A percentile compares a stretch with the other conserved stretches of the same genome.
These are phyloP conservation scores for Borovskyia barvae DNA, from an alignment of 208 protist genomes.

Conservation along the genomic window DNA sequence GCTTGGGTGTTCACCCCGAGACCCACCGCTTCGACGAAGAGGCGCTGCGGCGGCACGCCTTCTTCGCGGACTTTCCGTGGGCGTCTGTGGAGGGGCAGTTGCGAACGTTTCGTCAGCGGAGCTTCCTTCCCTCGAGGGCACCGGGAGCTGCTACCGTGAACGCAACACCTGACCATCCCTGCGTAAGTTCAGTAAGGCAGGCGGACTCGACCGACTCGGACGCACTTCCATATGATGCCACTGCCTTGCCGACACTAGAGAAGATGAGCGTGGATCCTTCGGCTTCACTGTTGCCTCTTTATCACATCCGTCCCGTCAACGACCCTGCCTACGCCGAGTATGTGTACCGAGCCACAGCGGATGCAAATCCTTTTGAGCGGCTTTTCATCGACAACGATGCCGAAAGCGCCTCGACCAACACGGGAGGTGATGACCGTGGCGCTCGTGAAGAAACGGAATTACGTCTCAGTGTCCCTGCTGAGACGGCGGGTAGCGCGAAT, in stretches of 20 bases:
- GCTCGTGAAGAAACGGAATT: background rate
- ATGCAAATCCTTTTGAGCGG: slow-evolving; percentile 81
- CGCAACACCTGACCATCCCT: too few species aligned
- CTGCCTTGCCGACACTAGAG: background rate
- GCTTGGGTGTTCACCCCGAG: slow-evolving; percentile 62
- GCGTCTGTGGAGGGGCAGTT: slow-evolving; percentile 50
- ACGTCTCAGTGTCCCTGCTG: background rate
- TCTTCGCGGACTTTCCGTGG: slow-evolving; percentile 82
- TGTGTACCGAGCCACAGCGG: slow-evolving; percentile 71
- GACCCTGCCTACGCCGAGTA: slow-evolving; percentile 73
- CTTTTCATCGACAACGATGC: slow-evolving; percentile 18
- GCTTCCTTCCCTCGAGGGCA: slow-evolving; percentile 16
- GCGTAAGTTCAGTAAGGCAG: too few species aligned
- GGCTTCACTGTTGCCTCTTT: slow-evolving; percentile 44
- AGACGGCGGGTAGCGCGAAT: background rate
- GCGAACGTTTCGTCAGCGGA: slow-evolving; percentile 25
- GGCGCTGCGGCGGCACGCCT: slow-evolving; percentile 52
- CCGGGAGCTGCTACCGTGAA: background rate
- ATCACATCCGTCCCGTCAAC: slow-evolving; percentile 59
- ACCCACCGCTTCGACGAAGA: slow-evolving; percentile 56
- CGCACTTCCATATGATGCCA: too few species aligned
- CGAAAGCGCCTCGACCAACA: background rate
- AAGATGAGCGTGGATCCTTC: slow-evolving; percentile 35
- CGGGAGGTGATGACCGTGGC: background rate
- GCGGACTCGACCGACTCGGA: background rate